Conservation (phyloP, 148 eudicot genomes). For the Suaeda aralocaspica region DNA sequence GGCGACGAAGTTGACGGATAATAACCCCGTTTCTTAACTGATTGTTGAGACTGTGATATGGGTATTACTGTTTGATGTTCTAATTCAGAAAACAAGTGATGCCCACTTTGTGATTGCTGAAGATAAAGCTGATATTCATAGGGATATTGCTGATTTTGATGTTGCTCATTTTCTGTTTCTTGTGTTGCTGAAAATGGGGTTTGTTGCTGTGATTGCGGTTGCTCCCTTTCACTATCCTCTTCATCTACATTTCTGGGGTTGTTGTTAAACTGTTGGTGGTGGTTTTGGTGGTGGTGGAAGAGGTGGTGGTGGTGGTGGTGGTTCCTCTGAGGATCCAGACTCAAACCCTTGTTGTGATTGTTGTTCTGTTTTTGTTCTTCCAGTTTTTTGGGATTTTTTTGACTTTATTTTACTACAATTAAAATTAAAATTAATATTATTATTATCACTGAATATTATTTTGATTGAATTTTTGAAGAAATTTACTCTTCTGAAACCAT, state of each 20-base stretch:
- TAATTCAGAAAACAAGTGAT: conserved; percentile 21
- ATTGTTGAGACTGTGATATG: conserved; percentile 14
- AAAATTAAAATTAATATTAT: too few relatives aligned
- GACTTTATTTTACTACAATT: too few relatives aligned
- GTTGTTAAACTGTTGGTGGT: too few relatives aligned
- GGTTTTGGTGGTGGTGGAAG: conserved; percentile 20
- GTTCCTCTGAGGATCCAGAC: conserved; percentile 60
- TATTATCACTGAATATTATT: neutral
- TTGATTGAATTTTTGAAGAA: neutral
- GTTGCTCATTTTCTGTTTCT: conserved; percentile 6
- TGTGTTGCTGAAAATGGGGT: conserved; percentile 9
- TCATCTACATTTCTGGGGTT: conserved; percentile 35
- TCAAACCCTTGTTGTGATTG: conserved; percentile 44
- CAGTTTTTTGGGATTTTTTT: conserved; percentile 39
- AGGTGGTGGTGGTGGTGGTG: conserved; percentile 24
- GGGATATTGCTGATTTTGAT: conserved; percentile 2
- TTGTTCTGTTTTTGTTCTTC: conserved; percentile 45
- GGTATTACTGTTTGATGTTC: conserved; percentile 12
- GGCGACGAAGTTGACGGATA: conserved; percentile 23
- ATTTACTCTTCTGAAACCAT: conserved; percentile 24
- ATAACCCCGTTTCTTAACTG: conserved; percentile 38
- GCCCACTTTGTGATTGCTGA: conserved; percentile 25
- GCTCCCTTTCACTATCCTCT: neutral
- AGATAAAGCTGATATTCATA: conserved; percentile 16
- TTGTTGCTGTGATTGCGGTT: neutral